Evolutionary conservation across 176 grass and related monocot genomes (phyloP).

Genomic region (Panicum miliaceum): DNA sequence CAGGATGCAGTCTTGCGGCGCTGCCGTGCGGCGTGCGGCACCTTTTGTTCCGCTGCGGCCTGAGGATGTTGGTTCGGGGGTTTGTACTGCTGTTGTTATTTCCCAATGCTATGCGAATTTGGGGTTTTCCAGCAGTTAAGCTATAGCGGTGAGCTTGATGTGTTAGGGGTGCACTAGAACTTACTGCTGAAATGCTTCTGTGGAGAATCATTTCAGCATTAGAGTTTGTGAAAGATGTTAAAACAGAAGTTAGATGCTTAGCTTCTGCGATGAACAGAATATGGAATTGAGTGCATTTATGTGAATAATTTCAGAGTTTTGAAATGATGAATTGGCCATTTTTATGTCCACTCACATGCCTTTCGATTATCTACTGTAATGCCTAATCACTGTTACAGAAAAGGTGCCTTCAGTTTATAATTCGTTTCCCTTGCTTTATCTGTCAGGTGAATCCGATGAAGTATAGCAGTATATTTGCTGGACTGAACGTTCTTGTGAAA

Average conservation of each 20-base stretch:
- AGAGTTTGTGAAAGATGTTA: background rate
- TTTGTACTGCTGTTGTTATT: background rate
- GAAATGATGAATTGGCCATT: background rate
- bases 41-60: background rate
- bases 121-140: background rate
- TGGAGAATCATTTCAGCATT: background rate
- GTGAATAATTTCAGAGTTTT: background rate
- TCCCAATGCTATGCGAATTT: background rate
- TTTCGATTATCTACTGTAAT: background rate
- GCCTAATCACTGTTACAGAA: background rate
- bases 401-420: background rate
- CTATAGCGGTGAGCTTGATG: background rate
- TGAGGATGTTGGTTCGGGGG: background rate
- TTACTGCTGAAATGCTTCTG: background rate
- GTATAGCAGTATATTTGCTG: slow-evolving; percentile 78
- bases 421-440: slow-evolving; percentile 14
- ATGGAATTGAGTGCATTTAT: background rate
- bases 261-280: background rate
- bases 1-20: background rate
- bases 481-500: slow-evolving; percentile 73
- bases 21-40: background rate
- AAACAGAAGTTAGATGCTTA: background rate
- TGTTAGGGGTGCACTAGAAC: background rate
- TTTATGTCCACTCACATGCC: background rate
- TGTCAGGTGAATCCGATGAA: slow-evolving; percentile 86